These are phyloP conservation scores for Sanghuangporus sanghuang DNA, from an alignment of 1,284 basidiomycete genomes.

Conservation along the genomic window DNA sequence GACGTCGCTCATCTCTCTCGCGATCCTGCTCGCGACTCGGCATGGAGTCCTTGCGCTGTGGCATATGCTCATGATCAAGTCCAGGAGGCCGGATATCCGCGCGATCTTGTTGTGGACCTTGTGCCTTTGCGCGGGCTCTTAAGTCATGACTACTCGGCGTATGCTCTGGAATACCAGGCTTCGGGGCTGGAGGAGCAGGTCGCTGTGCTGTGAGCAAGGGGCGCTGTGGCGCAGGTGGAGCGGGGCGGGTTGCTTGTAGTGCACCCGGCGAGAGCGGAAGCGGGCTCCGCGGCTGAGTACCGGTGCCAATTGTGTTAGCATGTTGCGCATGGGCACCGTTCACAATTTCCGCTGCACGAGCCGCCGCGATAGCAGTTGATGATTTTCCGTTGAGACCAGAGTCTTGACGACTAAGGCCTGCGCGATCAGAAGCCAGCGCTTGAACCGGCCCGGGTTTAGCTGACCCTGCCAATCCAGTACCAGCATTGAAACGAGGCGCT, in stretches of 20 bases:
- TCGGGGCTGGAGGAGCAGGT: constrained; percentile 44
- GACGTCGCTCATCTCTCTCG: constrained; percentile 32
- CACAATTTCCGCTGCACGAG: constrained; percentile 58
- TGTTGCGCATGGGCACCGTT: constrained; percentile 49
- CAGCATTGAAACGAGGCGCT: constrained; percentile 77
- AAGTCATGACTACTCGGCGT: constrained; percentile 60
- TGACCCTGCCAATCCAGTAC: constrained; percentile 76
- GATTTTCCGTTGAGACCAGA: constrained; percentile 40
- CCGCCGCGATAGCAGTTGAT: constrained; percentile 40
- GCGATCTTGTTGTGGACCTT: constrained; percentile 36
- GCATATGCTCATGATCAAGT: constrained; percentile 26
- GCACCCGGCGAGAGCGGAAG: constrained; percentile 29
- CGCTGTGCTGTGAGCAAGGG: constrained; percentile 44
- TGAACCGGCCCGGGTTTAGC: constrained; percentile 37
- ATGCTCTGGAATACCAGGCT: constrained; percentile 41
- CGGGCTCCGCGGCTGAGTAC: constrained; percentile 36
- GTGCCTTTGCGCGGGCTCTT: constrained; percentile 52
- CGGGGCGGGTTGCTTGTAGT: constrained; percentile 45
- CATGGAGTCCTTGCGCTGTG: constrained; percentile 46
- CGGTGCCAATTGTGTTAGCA: constrained; percentile 34
- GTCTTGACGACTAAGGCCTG: constrained; percentile 52
- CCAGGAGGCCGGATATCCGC: constrained; percentile 31
- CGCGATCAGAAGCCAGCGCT: constrained; percentile 31
- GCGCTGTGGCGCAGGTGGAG: constrained; percentile 38
- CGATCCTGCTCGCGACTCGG: constrained; percentile 26